Evolutionary conservation across 306 rosid genomes (phyloP), one percentile per base, ranked within the genome.

Genomic region (Ammopiptanthus mongolicus): DNA sequence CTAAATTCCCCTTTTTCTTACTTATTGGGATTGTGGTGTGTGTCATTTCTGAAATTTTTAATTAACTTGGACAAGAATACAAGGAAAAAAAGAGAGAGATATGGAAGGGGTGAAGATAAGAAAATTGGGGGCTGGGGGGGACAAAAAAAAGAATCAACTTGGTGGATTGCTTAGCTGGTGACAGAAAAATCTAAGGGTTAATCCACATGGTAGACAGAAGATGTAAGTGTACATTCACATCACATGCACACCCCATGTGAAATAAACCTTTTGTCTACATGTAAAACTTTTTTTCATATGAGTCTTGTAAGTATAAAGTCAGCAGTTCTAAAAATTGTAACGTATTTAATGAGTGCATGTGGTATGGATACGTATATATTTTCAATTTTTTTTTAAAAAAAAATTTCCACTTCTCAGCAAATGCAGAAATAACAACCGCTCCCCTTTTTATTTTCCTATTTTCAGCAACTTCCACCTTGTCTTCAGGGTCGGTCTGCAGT

Each of bases 151-250:
- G 82, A 79, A 86, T 82, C 77, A 77, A 80, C 60, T 80, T 85
- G 86, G 89, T 80, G 89, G 89, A 77, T 72, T 83, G 96, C 85
- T 90, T 84, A 90, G 96, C 96, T 92, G 92, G 96, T 84, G 93
- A 68, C 93, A 90, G 96, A 90, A 86, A 85, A 90, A 88, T 83
- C 57, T 52, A 78, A 69, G 89, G 86, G 87, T 89, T 83, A 90
- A 86, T 82, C 84, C 96, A 92, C 96, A 92, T 90, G 97, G 92
- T 82, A 85, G 88, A 90, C 91, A 86, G 83, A 84, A 80, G 51
- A 83, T 86, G 96, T 76, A 85, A 84, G 82, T 86, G 88, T 86
- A 78, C 93, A 89, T 88, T 88, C 93, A 88, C 91, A 86, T 86
- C 91, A 89, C 93, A 89, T 89, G 93, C 89, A 84, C 73, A 70